Base-by-base conservation (phyloP, 1,139 yeast species). In the Wickerhamomyces sp. region DNA sequence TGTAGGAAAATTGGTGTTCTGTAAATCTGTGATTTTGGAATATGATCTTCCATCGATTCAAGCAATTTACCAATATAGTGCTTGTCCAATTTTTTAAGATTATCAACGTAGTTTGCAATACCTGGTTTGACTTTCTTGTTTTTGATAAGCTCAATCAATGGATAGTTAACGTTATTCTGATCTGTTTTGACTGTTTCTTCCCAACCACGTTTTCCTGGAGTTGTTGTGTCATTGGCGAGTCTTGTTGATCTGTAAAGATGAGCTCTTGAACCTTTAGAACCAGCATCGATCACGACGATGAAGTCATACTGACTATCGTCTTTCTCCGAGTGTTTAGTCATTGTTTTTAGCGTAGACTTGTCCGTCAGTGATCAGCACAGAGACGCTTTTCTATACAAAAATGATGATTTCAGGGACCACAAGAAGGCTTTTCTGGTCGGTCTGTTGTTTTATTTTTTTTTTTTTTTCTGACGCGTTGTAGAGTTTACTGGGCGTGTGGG, bases 201-300 rank as follows among this genome's bases (percentile, higher is more conserved):
- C 31, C 31, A 28, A 16, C 13, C 31, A 19, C 19, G 25, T n/a
- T 26, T n/a, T 3, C 28, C 19, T 5, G 22, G 23, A 9, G 16
- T 15, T 15, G 6, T 28, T 35, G 10, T 38, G 35, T 5, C 42
- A 23, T 16, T 41, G 47, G 25, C 49, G 35, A 26, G 46, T 40
- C 31, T 40, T 44, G 9, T 55, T 4, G 54, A 30, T 1, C 62
- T 70, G 56, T 86, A 86, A 3, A 86, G 71, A 50, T 72, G 82
- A 0, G 83, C 83, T 13, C 95, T 62, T 1, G 93, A 78, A 0
- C 95, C 95, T 31, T 77, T 78, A 2, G 93, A 82, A 0, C 95
- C 95, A 0, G 94, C 83, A 53, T 86, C 95, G 16, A 86, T 76
- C 10, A 86, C 69, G 2, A 86, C 73, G 3, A 84, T 73, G 55